Base-by-base conservation (phyloP, 768 basidiomycete genomes). In the Tricholoma flavovirens region DNA sequence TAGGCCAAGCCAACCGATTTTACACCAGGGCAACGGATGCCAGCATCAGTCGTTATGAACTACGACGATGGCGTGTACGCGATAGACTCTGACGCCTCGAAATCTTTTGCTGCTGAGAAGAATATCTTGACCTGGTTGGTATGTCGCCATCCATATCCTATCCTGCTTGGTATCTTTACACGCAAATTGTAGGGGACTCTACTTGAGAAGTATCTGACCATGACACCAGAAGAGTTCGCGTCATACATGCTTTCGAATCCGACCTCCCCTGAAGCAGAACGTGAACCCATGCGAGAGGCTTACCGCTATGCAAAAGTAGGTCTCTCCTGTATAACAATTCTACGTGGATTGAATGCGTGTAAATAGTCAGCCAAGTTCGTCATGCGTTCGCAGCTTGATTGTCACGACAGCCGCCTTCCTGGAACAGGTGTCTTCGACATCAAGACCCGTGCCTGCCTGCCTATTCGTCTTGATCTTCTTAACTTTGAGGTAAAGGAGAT, bases 351-450 rank as follows among this genome's bases (percentile, higher is more conserved):
- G 56, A 46, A 26, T 29, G 45, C 12, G 15, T 46, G 22, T 7
- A 11, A 10, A 5, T 46, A 85, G 83, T 80, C 81, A 5, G 69
- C 76, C 10, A 75, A 75, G 9, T 86, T 97, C 59, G 74, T 98
- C 22, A 93, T 98, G 88, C 89, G 96, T 12, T 96, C 95, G 0
- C 96, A 99, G 67, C 79, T 99, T 5, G 96, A 99, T 66, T 93
- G 94, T 61, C 73, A 83, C 1, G 90, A 98, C 64, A 62, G 71
- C 11, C 79, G 89, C 42, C 73, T 98, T 29, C 95, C 95, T 4
- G 94, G 93, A 1, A 87, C 86, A 0, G 93, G 93, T 26, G 85
- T 95, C 1, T 99, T 99, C 62, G 96, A 99, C 67, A 85, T 98
- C 71, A 99, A 99, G 71, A 98, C 96, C 0, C 83, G 96, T 48